phyloP scores from a whole-genome alignment of 1,284 basidiomycete genomes.

The Pseudozyma tsukubaensis region DNA sequence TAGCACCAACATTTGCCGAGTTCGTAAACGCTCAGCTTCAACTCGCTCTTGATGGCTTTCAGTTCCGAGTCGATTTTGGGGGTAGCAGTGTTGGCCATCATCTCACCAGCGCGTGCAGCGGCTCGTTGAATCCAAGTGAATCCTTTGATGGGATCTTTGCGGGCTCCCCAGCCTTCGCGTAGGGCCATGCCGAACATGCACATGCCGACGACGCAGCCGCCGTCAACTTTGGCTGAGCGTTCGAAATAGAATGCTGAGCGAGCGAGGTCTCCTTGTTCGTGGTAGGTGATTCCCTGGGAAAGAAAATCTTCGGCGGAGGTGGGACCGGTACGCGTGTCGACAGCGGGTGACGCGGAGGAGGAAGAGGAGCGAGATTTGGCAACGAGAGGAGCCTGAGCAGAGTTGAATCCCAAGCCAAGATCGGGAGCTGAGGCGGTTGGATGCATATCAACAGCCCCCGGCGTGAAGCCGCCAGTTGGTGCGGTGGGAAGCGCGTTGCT shows the following conservation, averaged over 20 bases:
- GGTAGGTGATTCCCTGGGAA: slow-evolving; percentile 77
- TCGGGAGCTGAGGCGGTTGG: slow-evolving; percentile 20
- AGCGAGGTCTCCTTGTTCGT: slow-evolving; percentile 80
- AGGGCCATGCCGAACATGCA: slow-evolving; percentile 90
- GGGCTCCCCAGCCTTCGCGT: slow-evolving; percentile 87
- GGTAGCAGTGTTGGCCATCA: slow-evolving; percentile 74
- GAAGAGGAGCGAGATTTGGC: slow-evolving; percentile 26
- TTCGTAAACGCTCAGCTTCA: slow-evolving; percentile 89
- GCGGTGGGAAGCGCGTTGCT: slow-evolving; percentile 14
- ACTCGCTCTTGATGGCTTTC: slow-evolving; percentile 75
- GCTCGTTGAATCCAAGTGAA: slow-evolving; percentile 86
- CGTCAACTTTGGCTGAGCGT: slow-evolving; percentile 78
- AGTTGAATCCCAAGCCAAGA: slow-evolving; percentile 2
- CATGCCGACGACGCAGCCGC: slow-evolving; percentile 89
- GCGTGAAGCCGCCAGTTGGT: no score
- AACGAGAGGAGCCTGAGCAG: not conserved
- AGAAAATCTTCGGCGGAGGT: slow-evolving; percentile 58
- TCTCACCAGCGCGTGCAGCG: slow-evolving; percentile 82
- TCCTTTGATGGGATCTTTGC: slow-evolving; percentile 75
- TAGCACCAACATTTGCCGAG: slow-evolving; percentile 91
- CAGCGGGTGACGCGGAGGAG: slow-evolving; percentile 23
- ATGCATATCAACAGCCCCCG: slow-evolving; percentile 27
- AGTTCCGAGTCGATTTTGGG: slow-evolving; percentile 68
- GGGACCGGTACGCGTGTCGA: slow-evolving; percentile 51
- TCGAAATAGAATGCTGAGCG: slow-evolving; percentile 84